phyloP scores from a whole-genome alignment of 1,284 basidiomycete genomes.

The Cryptococcus wingfieldii region DNA sequence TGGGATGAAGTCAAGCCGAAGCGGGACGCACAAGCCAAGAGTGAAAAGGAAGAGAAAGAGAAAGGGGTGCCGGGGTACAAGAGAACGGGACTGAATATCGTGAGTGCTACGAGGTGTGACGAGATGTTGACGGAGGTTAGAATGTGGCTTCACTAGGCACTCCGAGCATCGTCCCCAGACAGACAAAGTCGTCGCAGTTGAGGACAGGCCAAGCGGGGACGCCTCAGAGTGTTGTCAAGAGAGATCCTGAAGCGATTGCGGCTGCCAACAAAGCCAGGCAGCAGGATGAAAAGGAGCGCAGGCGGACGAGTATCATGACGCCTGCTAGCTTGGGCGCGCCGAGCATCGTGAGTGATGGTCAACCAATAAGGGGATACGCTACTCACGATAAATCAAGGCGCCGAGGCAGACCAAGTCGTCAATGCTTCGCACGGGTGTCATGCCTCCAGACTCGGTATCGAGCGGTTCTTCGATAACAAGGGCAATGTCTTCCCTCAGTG shows the following conservation, averaged over 20 bases:
- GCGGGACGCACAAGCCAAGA: neutral
- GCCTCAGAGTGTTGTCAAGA: neutral
- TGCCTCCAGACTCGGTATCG: neutral
- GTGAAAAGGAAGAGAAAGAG: slow-evolving; percentile 2
- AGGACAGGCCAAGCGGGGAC: slow-evolving; percentile 12
- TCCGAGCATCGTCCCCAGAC: slow-evolving; percentile 24
- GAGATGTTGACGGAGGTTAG: slow-evolving; percentile 6
- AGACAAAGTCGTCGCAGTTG: slow-evolving; percentile 27
- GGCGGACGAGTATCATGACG: slow-evolving; percentile 28
- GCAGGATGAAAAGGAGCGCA: slow-evolving; percentile 25
- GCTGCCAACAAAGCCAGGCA: slow-evolving; percentile 23
- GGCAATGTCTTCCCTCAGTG: slow-evolving; percentile 15
- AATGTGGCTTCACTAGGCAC: slow-evolving; percentile 27
- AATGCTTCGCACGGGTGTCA: slow-evolving; percentile 15
- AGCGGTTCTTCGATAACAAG: slow-evolving; percentile 5
- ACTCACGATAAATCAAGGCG: slow-evolving; percentile 9
- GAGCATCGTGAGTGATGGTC: slow-evolving; percentile 15
- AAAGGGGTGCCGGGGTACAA: slow-evolving; percentile 29
- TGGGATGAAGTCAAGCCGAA: slow-evolving; percentile 24
- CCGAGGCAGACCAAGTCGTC: slow-evolving; percentile 26
- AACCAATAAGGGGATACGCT: neutral
- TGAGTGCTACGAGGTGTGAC: slow-evolving; percentile 13
- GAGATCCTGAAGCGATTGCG: neutral
- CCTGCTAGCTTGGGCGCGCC: slow-evolving; percentile 29
- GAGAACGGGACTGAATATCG: slow-evolving; percentile 20